These are phyloP conservation scores for Cryphonectria japonica DNA, from an alignment of 2,329 filamentous ascomycete species.

Conservation along the genomic window DNA sequence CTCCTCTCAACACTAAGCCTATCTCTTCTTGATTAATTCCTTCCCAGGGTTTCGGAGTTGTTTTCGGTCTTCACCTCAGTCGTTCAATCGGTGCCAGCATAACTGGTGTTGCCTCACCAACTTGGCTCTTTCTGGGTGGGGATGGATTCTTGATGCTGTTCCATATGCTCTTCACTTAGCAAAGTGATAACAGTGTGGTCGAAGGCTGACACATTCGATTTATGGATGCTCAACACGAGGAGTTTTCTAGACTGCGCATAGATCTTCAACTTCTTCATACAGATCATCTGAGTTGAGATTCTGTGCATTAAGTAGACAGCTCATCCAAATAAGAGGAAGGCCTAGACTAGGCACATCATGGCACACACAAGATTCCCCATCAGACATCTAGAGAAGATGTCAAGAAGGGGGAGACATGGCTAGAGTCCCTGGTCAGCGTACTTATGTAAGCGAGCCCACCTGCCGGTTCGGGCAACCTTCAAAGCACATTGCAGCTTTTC, in stretches of 20 bases:
- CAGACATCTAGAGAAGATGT: too few relatives aligned
- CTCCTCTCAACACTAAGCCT: too few relatives aligned
- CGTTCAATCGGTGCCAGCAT: background rate
- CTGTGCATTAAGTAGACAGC: background rate
- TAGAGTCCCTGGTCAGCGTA: background rate
- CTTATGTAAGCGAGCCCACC: conserved; percentile 5
- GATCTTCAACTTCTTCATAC: background rate
- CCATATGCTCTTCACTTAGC: too few relatives aligned
- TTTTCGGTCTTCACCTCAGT: too few relatives aligned
- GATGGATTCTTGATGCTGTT: too few relatives aligned
- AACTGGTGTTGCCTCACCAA: background rate
- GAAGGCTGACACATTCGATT: too few relatives aligned
- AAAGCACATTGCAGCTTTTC: background rate
- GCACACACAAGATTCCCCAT: background rate
- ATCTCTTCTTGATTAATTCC: background rate
- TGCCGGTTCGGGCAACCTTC: conserved; percentile 7
- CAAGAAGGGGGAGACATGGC: background rate
- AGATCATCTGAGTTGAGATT: background rate
- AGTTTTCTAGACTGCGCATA: background rate
- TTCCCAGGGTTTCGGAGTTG: background rate
- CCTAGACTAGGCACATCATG: background rate
- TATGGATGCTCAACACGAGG: too few relatives aligned
- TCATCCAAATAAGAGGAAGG: background rate
- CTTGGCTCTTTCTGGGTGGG: too few relatives aligned
- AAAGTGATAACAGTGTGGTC: too few relatives aligned